Percentiles rank a stretch among this genome's conserved stretches.
Conservation (phyloP, 768 basidiomycete genomes). For the Tulasnella calospora region DNA sequence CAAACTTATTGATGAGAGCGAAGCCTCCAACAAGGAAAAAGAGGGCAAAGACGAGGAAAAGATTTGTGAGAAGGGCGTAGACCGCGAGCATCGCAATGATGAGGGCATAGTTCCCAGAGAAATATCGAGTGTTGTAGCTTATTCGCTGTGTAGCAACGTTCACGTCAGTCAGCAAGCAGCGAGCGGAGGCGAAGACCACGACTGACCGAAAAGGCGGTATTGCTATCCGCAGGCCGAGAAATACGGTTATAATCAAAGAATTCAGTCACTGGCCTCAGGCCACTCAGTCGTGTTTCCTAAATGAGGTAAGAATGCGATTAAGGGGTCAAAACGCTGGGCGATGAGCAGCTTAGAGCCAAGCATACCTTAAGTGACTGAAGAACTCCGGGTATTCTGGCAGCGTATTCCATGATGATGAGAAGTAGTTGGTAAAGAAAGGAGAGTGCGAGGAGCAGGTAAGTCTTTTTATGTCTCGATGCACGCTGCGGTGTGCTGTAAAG, state of each 20-base stretch:
- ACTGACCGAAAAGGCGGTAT: slow-evolving; percentile 25
- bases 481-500: slow-evolving; percentile 12
- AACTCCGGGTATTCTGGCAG: slow-evolving; percentile 19
- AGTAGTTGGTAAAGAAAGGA: not conserved
- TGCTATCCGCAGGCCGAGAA: slow-evolving; percentile 67
- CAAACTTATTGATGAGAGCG: slow-evolving; percentile 79
- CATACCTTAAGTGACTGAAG: slow-evolving; percentile 18
- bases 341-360: not conserved
- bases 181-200: not conserved
- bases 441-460: not conserved
- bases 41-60: slow-evolving; percentile 74
- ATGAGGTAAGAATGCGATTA: not conserved
- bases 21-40: slow-evolving; percentile 90
- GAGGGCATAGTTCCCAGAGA: slow-evolving; percentile 78
- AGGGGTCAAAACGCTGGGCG: not conserved
- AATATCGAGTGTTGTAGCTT: slow-evolving; percentile 35
- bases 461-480: slow-evolving; percentile 1
- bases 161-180: slow-evolving; percentile 34
- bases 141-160: slow-evolving; percentile 57
- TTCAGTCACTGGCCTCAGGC: slow-evolving; percentile 64
- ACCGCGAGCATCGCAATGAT: slow-evolving; percentile 72
- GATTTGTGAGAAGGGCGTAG: slow-evolving; percentile 79
- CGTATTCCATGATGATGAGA: slow-evolving; percentile 18
- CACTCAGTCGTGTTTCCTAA: slow-evolving; percentile 75
- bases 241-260: slow-evolving; percentile 82